Conservation (phyloP, 768 basidiomycete genomes). For the Candolleomyces eurysporus region DNA sequence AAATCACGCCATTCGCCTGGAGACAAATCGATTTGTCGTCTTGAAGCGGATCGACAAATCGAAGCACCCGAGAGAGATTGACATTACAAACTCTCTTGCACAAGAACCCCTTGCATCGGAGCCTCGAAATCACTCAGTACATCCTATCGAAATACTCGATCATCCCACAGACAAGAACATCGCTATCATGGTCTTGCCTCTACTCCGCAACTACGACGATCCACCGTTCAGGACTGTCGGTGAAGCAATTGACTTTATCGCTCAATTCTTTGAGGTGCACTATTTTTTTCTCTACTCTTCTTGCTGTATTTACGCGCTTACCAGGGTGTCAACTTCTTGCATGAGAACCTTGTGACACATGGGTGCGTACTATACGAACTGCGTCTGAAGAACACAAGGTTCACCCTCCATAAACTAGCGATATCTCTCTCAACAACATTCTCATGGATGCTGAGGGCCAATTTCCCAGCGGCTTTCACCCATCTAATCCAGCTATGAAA, state of each 20-base stretch:
- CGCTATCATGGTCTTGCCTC: slow-evolving; percentile 18
- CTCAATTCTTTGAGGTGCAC: slow-evolving; percentile 28
- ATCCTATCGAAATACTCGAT: slow-evolving; percentile 19
- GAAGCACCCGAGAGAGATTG: background rate
- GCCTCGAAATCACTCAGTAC: slow-evolving; percentile 26
- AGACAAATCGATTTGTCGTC: background rate
- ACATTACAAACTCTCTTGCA: slow-evolving; percentile 14
- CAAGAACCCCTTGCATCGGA: slow-evolving; percentile 1
- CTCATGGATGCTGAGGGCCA: background rate
- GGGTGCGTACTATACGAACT: background rate
- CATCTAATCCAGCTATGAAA: background rate
- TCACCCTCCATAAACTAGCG: background rate
- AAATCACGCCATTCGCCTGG: background rate
- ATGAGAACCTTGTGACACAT: background rate
- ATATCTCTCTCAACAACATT: background rate
- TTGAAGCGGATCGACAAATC: background rate
- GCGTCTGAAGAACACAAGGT: background rate
- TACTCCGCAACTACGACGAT: slow-evolving; percentile 9
- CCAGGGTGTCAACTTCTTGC: background rate
- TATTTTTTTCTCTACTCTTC: background rate
- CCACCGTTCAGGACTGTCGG: slow-evolving; percentile 27
- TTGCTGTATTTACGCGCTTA: background rate
- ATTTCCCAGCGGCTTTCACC: background rate
- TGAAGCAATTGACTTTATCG: slow-evolving; percentile 31
- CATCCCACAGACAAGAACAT: slow-evolving; percentile 11